These are phyloP conservation scores for Kurtzmaniella fragi DNA, from an alignment of 805 yeast genomes.

Conservation along the genomic window DNA sequence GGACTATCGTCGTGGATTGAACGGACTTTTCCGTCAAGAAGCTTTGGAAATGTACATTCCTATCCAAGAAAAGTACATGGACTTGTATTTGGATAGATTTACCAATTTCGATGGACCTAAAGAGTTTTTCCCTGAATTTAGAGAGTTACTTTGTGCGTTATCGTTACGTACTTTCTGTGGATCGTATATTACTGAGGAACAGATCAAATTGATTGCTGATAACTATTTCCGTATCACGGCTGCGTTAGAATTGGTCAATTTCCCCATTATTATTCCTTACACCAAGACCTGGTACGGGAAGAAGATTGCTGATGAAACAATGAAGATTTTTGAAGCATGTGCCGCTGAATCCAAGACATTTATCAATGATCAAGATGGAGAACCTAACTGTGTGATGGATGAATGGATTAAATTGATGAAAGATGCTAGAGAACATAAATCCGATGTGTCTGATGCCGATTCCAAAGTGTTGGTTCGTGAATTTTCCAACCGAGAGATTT, in stretches of 20 bases:
- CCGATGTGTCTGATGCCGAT: constrained; percentile 42
- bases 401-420: constrained; percentile 89
- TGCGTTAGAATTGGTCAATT: constrained; percentile 94
- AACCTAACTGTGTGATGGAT: constrained; percentile 87
- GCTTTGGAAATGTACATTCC: constrained; percentile 86
- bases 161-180: constrained; percentile 95
- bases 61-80: constrained; percentile 78
- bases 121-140: constrained; percentile 85
- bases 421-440: constrained; percentile 54
- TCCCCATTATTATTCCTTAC: constrained; percentile 93
- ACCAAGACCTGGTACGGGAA: constrained; percentile 98
- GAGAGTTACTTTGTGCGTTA: constrained; percentile 94
- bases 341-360: constrained; percentile 83
- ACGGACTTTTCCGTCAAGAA: constrained; percentile 79
- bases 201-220: constrained; percentile 83
- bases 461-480: constrained; percentile 66
- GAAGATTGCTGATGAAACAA: constrained; percentile 86
- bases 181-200: constrained; percentile 86
- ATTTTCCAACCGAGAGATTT: constrained; percentile 84
- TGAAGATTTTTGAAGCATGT: constrained; percentile 85
- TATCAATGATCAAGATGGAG: constrained; percentile 65
- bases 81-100: constrained; percentile 68
- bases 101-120: constrained; percentile 59
- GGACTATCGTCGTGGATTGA: constrained; percentile 87
- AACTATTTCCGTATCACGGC: constrained; percentile 90